Percentiles rank a stretch among this genome's conserved stretches.
Conservation (phyloP, 257 asterid genomes). For the Fraxinus americana region DNA sequence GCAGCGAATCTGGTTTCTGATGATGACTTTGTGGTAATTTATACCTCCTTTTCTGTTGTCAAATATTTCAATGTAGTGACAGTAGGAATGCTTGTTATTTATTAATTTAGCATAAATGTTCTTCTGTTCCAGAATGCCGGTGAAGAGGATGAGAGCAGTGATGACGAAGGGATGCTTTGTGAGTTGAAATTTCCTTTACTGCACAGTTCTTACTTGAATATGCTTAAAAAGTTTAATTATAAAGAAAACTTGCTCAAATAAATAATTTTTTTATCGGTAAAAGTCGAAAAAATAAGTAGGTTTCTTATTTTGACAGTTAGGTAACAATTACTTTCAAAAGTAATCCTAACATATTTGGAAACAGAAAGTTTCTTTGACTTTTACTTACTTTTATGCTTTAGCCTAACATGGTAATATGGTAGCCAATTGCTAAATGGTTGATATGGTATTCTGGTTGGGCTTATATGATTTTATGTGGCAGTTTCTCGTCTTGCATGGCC, state of each 20-base stretch:
- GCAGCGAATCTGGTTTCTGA: constrained; percentile 70
- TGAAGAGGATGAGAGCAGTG: constrained; percentile 71
- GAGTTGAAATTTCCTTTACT: constrained; percentile 38
- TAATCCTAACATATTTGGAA: neutral
- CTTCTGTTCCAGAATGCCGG: constrained; percentile 50
- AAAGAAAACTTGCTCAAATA: neutral
- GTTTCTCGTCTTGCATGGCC: neutral
- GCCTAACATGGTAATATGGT: neutral
- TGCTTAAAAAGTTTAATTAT: neutral
- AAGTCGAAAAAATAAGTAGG: too few species aligned
- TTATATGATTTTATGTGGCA: neutral
- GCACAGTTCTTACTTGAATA: neutral
- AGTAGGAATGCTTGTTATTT: constrained; percentile 10
- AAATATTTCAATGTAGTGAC: constrained; percentile 5
- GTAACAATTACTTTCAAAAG: too few species aligned
- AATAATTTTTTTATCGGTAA: neutral
- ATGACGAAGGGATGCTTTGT: constrained; percentile 93
- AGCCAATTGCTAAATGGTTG: neutral
- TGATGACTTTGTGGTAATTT: constrained; percentile 63
- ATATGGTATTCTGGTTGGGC: constrained; percentile 9
- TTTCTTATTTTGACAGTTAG: too few species aligned
- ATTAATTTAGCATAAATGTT: constrained; percentile 27
- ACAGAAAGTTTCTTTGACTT: too few species aligned
- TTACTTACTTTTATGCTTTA: neutral
- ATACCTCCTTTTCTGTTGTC: constrained; percentile 19